Evolutionary conservation across 2,329 filamentous ascomycete genomes (phyloP).

Genomic region (Botryotinia convoluta): DNA sequence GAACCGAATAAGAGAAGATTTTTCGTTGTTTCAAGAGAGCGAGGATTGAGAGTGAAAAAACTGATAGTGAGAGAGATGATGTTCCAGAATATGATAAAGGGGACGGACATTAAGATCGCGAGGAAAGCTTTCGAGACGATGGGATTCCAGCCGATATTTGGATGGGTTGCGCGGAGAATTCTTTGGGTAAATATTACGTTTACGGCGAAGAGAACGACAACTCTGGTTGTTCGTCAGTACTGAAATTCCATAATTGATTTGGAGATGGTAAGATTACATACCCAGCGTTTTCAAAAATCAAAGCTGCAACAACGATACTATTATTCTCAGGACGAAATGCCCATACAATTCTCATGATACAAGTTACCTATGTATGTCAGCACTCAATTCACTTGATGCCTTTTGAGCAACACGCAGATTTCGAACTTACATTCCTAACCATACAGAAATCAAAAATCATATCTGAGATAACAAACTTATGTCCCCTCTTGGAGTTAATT

Average conservation of each 20-base stretch:
- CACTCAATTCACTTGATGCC: not conserved
- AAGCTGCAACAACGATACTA: not conserved
- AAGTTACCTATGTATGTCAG: not conserved
- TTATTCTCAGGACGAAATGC: not conserved
- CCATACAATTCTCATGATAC: not conserved
- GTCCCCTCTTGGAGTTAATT: not conserved
- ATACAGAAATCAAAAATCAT: not conserved
- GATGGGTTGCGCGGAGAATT: not conserved
- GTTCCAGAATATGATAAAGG: not conserved
- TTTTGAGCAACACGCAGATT: not conserved
- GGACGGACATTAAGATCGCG: not conserved
- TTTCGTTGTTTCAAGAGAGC: not conserved
- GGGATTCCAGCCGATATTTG: not conserved
- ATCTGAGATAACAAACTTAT: not conserved
- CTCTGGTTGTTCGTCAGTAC: not conserved
- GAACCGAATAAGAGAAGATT: not conserved
- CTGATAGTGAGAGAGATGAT: not conserved
- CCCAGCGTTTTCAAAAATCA: not conserved
- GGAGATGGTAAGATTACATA: not conserved
- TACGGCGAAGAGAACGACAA: not conserved
- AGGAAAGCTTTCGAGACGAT: not conserved
- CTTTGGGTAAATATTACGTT: not conserved
- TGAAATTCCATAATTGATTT: not conserved
- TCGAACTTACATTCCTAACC: not conserved
- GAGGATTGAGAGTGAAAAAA: not conserved